These are phyloP conservation scores for Auriscalpium orientale DNA, from an alignment of 768 basidiomycete species.

Conservation along the genomic window DNA sequence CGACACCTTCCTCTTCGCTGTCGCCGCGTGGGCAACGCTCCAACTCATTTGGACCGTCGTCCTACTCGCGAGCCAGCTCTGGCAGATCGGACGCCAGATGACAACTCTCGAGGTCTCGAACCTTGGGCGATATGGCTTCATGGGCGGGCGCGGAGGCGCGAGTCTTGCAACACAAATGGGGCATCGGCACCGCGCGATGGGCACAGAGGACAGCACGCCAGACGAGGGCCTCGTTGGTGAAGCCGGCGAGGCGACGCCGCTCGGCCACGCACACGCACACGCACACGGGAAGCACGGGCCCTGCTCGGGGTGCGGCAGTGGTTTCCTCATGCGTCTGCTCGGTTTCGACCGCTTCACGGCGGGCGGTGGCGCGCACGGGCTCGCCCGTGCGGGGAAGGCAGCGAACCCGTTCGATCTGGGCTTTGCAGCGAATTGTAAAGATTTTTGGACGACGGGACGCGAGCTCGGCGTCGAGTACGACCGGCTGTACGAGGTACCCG, in stretches of 20 bases:
- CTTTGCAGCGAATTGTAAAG: slow-evolving; percentile 68
- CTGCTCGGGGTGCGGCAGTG: slow-evolving; percentile 36
- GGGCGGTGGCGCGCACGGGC: slow-evolving; percentile 81
- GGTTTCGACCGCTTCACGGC: slow-evolving; percentile 94
- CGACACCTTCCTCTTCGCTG: slow-evolving; percentile 80
- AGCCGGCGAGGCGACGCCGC: slow-evolving; percentile 28
- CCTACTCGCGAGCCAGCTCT: slow-evolving; percentile 78
- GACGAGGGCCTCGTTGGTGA: slow-evolving; percentile 42
- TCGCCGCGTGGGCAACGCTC: slow-evolving; percentile 79
- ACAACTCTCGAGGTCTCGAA: slow-evolving; percentile 96
- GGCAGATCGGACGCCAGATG: slow-evolving; percentile 92
- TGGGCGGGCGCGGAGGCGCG: slow-evolving; percentile 84
- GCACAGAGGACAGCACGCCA: slow-evolving; percentile 14
- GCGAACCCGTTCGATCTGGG: slow-evolving; percentile 92
- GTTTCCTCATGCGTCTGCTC: slow-evolving; percentile 83
- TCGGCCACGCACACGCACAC: slow-evolving; percentile 24
- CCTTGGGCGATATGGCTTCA: slow-evolving; percentile 90
- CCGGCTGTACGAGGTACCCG: slow-evolving; percentile 79
- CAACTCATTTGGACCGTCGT: slow-evolving; percentile 94
- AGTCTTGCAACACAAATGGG: slow-evolving; percentile 70
- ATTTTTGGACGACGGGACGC: slow-evolving; percentile 87
- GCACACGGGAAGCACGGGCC: slow-evolving; percentile 33
- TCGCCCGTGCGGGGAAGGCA: slow-evolving; percentile 66
- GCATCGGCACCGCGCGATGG: slow-evolving; percentile 45
- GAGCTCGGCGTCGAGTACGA: slow-evolving; percentile 91